Conservation (phyloP, 257 asterid species). For the Rehmannia glutinosa region DNA sequence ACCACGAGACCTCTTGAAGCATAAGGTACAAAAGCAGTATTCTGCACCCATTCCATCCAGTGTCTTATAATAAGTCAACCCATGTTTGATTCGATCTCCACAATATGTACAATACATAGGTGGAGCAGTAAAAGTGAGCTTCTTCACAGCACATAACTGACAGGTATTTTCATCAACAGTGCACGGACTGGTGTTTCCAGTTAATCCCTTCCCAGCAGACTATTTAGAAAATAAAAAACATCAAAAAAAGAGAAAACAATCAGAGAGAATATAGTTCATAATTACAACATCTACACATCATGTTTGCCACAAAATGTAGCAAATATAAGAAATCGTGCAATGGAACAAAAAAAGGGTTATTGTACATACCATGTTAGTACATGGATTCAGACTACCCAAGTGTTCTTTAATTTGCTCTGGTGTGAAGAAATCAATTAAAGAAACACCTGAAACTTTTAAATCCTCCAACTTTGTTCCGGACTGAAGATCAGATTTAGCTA, state of each 20-base stretch:
- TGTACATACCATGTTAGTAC: conserved; percentile 38
- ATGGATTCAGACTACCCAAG: conserved; percentile 42
- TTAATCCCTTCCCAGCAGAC: conserved; percentile 17
- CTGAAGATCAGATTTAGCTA: conserved; percentile 16
- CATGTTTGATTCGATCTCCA: conserved; percentile 36
- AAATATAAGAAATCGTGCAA: neutral
- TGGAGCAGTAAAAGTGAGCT: conserved; percentile 37
- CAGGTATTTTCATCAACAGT: conserved; percentile 39
- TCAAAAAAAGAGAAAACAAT: conserved; percentile 2
- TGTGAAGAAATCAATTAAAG: conserved; percentile 59
- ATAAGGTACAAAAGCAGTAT: conserved; percentile 41
- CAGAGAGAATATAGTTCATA: no score
- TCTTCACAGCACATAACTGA: conserved; percentile 44
- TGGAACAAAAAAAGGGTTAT: neutral
- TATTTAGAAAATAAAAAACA: conserved; percentile 7
- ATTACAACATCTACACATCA: neutral
- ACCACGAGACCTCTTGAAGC: conserved; percentile 44
- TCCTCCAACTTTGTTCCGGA: conserved; percentile 22
- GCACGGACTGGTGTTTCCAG: conserved; percentile 6
- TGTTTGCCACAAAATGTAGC: neutral
- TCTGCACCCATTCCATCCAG: conserved; percentile 27
- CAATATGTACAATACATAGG: conserved; percentile 50
- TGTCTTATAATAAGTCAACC: conserved; percentile 36
- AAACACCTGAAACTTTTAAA: conserved; percentile 37
- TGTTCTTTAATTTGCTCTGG: conserved; percentile 56